Evolutionary conservation across 257 asterid species (phyloP), one percentile per base, ranked within the genome.

Genomic region (Solanum infundibuliforme): DNA sequence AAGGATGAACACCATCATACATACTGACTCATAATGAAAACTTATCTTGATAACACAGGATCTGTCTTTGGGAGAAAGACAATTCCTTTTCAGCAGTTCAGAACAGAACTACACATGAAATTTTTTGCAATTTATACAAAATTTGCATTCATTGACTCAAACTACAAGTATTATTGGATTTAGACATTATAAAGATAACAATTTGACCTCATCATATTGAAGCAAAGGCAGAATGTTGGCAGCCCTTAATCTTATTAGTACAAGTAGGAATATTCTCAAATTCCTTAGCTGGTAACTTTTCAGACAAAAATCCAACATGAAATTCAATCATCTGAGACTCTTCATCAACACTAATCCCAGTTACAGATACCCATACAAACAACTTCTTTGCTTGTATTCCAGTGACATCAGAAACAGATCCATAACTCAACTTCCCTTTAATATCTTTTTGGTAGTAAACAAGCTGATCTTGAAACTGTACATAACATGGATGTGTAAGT

Each of bases 341-440:
- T 3, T 87, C 92, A 86, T 92, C 93, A 60, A 94, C 96, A 10
- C 92, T 93, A 84, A 95, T 94, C 46, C 94, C 96, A 82, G 88
- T 89, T 0, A 96, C 94, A 13, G 95, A 83, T 4, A 96, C 93
- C 98, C 98, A 95, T 2, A 95, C 0, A 89, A 95, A 95, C 43
- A 93, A 62, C 79, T 93, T 90, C 90, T 91, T 95, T 0, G 97
- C 98, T 88, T 91, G 97, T 48, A 96, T 94, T 23, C 99, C 99
- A 0, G 95, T 91, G 38, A 96, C 96, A 20, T 85, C 94, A 2
- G 88, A 93, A 2, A 96, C 98, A 71, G 86, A 86, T 13, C 98
- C 98, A 29, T 79, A 89, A 2, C 87, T 92, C 86, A 95, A 48
- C 79, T 95, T 94, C 52, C 99, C 99, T 20, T 84, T 90, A 35